These are phyloP conservation scores for Capsicum chinense DNA, from an alignment of 257 asterid genomes.

Conservation along the genomic window DNA sequence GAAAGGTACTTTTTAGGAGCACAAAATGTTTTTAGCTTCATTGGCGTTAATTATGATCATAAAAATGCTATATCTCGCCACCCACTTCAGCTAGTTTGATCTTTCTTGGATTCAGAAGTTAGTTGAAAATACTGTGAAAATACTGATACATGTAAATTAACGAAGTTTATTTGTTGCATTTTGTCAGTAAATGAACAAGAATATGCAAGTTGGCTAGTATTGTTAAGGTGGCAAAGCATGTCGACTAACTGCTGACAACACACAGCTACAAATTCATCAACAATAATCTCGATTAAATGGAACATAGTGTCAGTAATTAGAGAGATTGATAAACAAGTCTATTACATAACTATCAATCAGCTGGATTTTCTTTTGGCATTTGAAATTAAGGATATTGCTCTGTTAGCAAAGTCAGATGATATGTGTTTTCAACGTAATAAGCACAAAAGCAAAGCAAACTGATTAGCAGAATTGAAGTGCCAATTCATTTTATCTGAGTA, in stretches of 20 bases:
- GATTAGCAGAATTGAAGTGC: neutral
- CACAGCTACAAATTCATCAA: neutral
- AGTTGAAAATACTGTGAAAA: neutral
- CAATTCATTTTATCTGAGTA: constrained; percentile 13
- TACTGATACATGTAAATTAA: neutral
- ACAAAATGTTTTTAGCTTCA: neutral
- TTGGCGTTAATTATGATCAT: constrained; percentile 10
- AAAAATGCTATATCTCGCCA: neutral
- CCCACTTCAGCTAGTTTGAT: neutral
- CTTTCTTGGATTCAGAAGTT: constrained; percentile 9
- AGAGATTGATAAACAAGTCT: neutral
- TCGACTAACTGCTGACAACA: neutral
- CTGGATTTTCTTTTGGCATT: neutral
- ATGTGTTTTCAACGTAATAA: neutral
- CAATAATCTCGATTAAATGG: too few relatives aligned
- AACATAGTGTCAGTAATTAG: neutral
- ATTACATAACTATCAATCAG: neutral
- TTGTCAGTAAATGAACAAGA: neutral
- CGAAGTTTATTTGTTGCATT: constrained; percentile 1
- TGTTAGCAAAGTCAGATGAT: neutral
- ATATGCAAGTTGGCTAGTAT: neutral
- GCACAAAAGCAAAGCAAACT: constrained; percentile 1
- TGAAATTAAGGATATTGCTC: neutral
- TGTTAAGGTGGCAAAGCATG: neutral
- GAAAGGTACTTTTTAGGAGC: constrained; percentile 4